These are phyloP conservation scores for Didymosphaeria variabile DNA, from an alignment of 2,329 filamentous ascomycete species.

Conservation along the genomic window DNA sequence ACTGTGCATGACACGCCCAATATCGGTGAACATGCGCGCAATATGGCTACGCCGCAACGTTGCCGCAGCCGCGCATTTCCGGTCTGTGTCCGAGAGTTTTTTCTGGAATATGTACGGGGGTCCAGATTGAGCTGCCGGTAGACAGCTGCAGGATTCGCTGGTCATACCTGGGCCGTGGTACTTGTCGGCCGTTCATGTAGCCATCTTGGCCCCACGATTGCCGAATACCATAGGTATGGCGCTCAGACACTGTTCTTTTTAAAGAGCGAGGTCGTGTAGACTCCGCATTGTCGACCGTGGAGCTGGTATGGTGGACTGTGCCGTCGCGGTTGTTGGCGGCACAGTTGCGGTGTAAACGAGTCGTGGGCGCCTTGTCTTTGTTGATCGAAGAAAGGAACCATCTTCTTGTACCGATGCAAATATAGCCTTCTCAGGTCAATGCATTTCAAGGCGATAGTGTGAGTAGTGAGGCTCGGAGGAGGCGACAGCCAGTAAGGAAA, in stretches of 20 bases:
- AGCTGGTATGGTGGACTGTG: neutral
- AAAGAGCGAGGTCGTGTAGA: neutral
- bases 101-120: neutral
- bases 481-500: too few species aligned
- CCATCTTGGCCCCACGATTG: neutral
- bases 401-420: too few species aligned
- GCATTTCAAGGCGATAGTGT: too few species aligned
- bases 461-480: too few species aligned
- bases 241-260: neutral
- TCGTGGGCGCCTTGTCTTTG: neutral
- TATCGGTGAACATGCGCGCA: constrained; percentile 9
- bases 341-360: neutral
- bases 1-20: constrained; percentile 2
- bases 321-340: neutral
- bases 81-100: neutral
- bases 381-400: too few species aligned
- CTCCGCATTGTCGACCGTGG: neutral
- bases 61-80: constrained; percentile 6
- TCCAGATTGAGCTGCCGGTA: neutral
- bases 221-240: neutral
- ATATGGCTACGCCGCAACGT: constrained; percentile 4
- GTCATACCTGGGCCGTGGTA: neutral
- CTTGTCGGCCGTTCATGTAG: constrained; percentile 3
- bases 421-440: too few species aligned
- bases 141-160: neutral